These are phyloP conservation scores for Fusarium sterilihyphosum DNA, from an alignment of 2,329 filamentous ascomycete species.

Conservation along the genomic window DNA sequence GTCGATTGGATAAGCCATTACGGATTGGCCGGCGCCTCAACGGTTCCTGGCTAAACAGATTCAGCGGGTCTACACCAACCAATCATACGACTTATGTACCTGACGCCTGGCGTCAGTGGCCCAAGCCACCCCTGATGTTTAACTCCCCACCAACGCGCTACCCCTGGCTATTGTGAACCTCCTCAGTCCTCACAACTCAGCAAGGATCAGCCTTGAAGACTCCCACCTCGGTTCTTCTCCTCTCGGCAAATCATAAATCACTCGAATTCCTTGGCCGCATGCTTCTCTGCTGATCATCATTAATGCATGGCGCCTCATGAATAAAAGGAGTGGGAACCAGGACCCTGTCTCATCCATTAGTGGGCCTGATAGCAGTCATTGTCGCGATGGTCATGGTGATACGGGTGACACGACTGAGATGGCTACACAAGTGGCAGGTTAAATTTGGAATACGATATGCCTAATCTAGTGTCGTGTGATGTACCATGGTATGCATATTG, in stretches of 20 bases:
- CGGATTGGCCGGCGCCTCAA: constrained; percentile 26
- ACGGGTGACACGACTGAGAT: background rate
- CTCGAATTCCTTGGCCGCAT: constrained; percentile 15
- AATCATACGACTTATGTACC: constrained; percentile 39
- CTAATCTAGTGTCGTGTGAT: background rate
- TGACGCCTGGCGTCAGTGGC: constrained; percentile 34
- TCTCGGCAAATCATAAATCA: constrained; percentile 19
- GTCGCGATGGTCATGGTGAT: background rate
- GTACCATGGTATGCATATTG: background rate
- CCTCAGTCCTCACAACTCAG: constrained; percentile 11
- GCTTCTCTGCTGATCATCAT: constrained; percentile 42
- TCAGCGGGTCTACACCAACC: constrained; percentile 14
- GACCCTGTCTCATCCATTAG: constrained; percentile 15
- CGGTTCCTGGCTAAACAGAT: constrained; percentile 44
- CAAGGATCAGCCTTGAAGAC: constrained; percentile 7
- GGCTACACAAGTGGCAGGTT: constrained; percentile 24
- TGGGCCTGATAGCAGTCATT: background rate
- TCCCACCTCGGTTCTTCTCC: background rate
- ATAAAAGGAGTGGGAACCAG: constrained; percentile 8
- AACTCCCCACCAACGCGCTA: background rate
- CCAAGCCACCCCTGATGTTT: constrained; percentile 19
- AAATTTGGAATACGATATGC: constrained; percentile 24
- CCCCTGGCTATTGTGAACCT: constrained; percentile 26
- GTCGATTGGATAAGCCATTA: constrained; percentile 5
- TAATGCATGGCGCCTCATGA: constrained; percentile 20